phyloP scores from a whole-genome alignment of 208 protist species.

The Acanthamoeba quina region DNA sequence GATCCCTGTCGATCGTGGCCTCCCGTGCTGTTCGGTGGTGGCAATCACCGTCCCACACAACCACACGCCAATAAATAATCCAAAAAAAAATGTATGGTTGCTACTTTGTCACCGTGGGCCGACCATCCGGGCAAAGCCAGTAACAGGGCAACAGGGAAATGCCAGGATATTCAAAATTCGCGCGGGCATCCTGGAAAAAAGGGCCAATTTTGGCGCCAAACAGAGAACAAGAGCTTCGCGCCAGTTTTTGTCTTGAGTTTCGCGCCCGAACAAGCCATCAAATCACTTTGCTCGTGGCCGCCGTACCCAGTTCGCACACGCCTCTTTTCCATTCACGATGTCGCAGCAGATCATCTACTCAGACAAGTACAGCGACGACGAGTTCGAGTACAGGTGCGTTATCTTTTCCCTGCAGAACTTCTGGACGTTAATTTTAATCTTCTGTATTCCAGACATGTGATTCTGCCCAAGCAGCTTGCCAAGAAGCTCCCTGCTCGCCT shows the following conservation, averaged over 20 bases:
- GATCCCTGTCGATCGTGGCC: neutral
- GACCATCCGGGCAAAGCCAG: no score
- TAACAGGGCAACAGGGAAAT: no score
- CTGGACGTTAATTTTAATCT: no score
- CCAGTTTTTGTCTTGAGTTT: no score
- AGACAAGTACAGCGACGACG: conserved; percentile 97
- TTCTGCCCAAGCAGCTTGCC: conserved; percentile 96
- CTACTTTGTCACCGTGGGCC: no score
- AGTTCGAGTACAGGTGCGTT: conserved; percentile 95
- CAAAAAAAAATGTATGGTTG: no score
- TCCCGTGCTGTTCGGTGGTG: no score
- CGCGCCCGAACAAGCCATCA: no score
- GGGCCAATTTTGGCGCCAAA: no score
- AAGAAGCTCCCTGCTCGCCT: conserved; percentile 93
- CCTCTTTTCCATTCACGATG: neutral
- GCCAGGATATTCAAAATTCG: no score
- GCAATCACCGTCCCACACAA: neutral
- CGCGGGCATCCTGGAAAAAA: neutral
- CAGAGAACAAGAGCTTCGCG: no score
- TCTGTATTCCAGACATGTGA: conserved; percentile 94
- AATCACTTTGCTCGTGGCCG: neutral
- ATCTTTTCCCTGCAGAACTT: neutral
- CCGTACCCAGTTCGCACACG: neutral
- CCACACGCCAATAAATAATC: neutral
- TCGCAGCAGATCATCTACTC: conserved; percentile 94